These are phyloP conservation scores for Sclerotinia spermophila DNA, from an alignment of 2,329 filamentous ascomycete species.

Conservation along the genomic window DNA sequence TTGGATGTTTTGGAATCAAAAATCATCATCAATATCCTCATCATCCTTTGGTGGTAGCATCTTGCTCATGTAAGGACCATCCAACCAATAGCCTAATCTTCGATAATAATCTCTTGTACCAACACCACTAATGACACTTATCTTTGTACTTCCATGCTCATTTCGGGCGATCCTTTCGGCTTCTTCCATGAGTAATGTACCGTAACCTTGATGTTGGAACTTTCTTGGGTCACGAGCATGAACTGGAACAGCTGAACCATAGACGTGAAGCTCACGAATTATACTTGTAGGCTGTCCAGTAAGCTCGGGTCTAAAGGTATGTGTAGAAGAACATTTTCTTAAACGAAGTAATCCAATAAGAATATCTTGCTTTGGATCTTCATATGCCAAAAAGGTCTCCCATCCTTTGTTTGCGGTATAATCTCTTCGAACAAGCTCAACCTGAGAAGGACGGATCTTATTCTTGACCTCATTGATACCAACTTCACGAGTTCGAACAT, in stretches of 20 bases:
- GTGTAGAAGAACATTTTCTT: conserved; percentile 84
- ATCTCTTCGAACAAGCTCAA: conserved; percentile 90
- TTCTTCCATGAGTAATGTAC: conserved; percentile 95
- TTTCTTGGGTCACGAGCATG: conserved; percentile 93
- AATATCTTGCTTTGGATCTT: conserved; percentile 98
- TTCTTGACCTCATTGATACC: conserved; percentile 99
- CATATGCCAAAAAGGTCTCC: conserved; percentile 98
- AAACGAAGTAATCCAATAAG: conserved; percentile 85
- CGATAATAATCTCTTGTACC: conserved; percentile 94
- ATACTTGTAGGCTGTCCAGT: conserved; percentile 83
- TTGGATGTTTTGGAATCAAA: conserved; percentile 5
- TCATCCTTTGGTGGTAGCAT: conserved; percentile 33
- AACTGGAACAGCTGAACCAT: conserved; percentile 94
- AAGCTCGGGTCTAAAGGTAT: conserved; percentile 89
- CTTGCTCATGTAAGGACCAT: conserved; percentile 54
- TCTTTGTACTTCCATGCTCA: conserved; percentile 90
- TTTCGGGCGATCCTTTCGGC: conserved; percentile 91
- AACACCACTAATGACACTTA: conserved; percentile 96
- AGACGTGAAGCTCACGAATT: conserved; percentile 92
- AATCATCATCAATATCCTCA: conserved; percentile 35
- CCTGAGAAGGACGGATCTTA: conserved; percentile 94
- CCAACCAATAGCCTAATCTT: conserved; percentile 87
- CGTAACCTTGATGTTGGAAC: conserved; percentile 97
- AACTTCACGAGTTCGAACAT: conserved; percentile 93
- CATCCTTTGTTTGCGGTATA: conserved; percentile 95